phyloP scores from a whole-genome alignment of 805 yeast genomes.

The Ogataea pignaliae region DNA sequence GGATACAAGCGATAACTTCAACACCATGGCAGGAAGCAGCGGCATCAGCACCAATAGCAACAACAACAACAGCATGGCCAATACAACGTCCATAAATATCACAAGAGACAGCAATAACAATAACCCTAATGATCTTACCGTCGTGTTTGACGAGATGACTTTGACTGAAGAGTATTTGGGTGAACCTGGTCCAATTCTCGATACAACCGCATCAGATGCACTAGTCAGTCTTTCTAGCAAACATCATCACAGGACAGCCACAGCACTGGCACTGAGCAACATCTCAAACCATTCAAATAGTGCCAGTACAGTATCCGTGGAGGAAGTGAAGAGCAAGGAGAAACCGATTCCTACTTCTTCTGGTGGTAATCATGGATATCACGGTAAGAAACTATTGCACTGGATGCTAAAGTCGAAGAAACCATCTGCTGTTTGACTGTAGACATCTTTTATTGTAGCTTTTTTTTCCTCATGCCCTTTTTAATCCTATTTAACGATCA shows the following conservation, averaged over 20 bases:
- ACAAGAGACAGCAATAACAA: background rate
- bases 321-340: background rate
- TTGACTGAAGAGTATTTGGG: conserved; percentile 26
- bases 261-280: conserved; percentile 5
- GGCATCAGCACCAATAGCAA: background rate
- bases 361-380: too few species aligned
- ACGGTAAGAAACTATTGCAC: conserved; percentile 5
- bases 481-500: too few species aligned
- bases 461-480: too few species aligned
- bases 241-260: background rate
- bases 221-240: background rate
- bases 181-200: conserved; percentile 33
- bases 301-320: background rate
- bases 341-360: background rate
- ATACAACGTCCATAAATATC: background rate
- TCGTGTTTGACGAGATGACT: conserved; percentile 24
- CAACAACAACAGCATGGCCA: background rate
- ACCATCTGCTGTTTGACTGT: background rate
- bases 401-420: conserved; percentile 17
- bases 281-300: too few species aligned
- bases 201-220: conserved; percentile 6
- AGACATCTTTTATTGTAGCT: too few species aligned
- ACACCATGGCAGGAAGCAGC: conserved; percentile 1
- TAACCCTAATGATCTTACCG: conserved; percentile 16
- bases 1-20: background rate